Percentiles rank a stretch among this genome's conserved stretches.
These are phyloP conservation scores for Geosmithia putterillii DNA, from an alignment of 2,329 filamentous ascomycete genomes.

Conservation along the genomic window DNA sequence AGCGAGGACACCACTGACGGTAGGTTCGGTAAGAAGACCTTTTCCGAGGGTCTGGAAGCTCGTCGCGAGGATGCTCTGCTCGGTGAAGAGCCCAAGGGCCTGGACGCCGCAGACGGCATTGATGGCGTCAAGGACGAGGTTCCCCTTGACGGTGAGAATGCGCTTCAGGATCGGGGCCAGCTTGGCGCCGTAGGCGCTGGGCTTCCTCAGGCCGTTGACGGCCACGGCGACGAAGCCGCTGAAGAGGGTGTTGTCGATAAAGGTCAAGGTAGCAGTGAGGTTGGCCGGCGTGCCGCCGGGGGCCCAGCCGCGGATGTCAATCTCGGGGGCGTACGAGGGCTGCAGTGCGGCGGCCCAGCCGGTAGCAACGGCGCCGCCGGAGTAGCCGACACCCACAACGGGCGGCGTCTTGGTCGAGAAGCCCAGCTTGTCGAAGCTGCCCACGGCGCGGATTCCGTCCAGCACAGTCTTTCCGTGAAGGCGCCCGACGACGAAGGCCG, in stretches of 20 bases:
- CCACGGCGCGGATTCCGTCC: constrained; percentile 28
- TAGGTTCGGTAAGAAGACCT: neutral
- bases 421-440: constrained; percentile 14
- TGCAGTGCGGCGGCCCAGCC: constrained; percentile 13
- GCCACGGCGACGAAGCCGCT: constrained; percentile 10
- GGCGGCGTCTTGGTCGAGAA: constrained; percentile 14
- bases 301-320: constrained; percentile 12
- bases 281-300: constrained; percentile 11
- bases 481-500: constrained; percentile 1
- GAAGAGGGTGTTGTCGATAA: constrained; percentile 6
- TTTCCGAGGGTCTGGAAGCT: neutral
- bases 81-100: neutral
- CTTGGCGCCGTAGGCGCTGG: neutral
- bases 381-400: constrained; percentile 30
- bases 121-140: neutral
- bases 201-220: constrained; percentile 1
- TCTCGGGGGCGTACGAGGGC: constrained; percentile 11
- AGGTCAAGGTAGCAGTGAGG: constrained; percentile 6
- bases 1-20: neutral
- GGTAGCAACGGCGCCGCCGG: constrained; percentile 10
- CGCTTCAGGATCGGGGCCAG: neutral
- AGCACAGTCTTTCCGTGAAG: constrained; percentile 27
- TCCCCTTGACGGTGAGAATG: neutral
- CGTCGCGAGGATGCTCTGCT: neutral
- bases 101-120: neutral